These are phyloP conservation scores for Triadica sebifera DNA, from an alignment of 345 rosid species.

Conservation along the genomic window DNA sequence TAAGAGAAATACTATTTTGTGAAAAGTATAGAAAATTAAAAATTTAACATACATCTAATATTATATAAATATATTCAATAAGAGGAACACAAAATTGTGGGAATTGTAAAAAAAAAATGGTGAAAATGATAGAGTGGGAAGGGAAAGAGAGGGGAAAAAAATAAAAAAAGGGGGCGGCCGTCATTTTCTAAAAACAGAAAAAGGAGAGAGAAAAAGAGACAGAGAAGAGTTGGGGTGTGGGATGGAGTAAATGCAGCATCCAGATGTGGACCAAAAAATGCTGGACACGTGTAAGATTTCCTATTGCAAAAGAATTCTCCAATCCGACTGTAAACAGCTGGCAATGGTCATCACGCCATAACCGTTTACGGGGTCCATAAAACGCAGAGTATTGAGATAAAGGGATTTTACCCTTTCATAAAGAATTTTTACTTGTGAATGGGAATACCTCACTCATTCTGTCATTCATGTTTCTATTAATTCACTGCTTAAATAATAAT, in stretches of 20 bases:
- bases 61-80: not conserved
- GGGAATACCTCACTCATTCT: too few relatives aligned
- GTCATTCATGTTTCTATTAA: too few relatives aligned
- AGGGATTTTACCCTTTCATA: too few relatives aligned
- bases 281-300: slow-evolving; percentile 14
- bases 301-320: not conserved
- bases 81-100: not conserved
- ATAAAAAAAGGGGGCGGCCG: not conserved
- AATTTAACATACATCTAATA: too few relatives aligned
- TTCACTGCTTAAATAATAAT: too few relatives aligned
- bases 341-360: slow-evolving; percentile 10
- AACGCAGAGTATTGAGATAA: too few relatives aligned
- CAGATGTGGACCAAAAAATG: not conserved
- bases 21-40: too few relatives aligned
- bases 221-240: not conserved
- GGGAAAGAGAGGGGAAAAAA: not conserved
- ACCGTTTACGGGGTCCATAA: too few relatives aligned
- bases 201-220: too few relatives aligned
- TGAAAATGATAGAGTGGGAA: not conserved
- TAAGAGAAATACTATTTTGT: too few relatives aligned
- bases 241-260: slow-evolving; percentile 4
- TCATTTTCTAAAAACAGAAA: slow-evolving; percentile 10
- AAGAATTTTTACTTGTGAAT: too few relatives aligned
- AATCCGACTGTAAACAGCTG: slow-evolving; percentile 21
- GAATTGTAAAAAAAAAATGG: too few relatives aligned